phyloP scores from a whole-genome alignment of 2,329 filamentous ascomycete genomes.

The Neofusicoccum cordaticola region DNA sequence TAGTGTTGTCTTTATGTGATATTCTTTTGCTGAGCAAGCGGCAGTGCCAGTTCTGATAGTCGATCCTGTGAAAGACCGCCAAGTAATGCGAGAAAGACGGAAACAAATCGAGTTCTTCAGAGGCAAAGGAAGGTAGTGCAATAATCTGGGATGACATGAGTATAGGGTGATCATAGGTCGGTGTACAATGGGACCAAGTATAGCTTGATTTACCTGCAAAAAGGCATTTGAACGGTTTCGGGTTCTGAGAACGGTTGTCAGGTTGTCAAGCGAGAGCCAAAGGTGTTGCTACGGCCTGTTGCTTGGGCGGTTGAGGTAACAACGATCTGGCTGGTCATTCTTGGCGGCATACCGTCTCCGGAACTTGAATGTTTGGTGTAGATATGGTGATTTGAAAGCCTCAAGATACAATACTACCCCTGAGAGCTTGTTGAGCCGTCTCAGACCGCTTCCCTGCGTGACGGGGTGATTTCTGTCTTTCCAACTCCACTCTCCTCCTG shows the following conservation, averaged over 20 bases:
- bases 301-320: background rate
- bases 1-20: background rate
- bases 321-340: background rate
- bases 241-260: background rate
- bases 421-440: too few relatives aligned
- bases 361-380: background rate
- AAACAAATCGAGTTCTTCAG: background rate
- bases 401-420: background rate
- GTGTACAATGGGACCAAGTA: background rate
- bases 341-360: constrained; percentile 1
- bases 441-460: too few relatives aligned
- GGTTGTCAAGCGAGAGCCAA: too few relatives aligned
- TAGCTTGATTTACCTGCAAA: background rate
- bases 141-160: background rate
- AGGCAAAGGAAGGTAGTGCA: background rate
- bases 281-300: background rate
- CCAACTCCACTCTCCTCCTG: too few relatives aligned
- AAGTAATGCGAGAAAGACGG: background rate
- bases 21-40: background rate
- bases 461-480: too few relatives aligned
- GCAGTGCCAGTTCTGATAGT: too few relatives aligned
- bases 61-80: too few relatives aligned
- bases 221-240: background rate
- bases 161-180: background rate
- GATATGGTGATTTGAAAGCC: background rate